phyloP scores from a whole-genome alignment of 2,329 filamentous ascomycete species.

The Colletotrichum navitas region DNA sequence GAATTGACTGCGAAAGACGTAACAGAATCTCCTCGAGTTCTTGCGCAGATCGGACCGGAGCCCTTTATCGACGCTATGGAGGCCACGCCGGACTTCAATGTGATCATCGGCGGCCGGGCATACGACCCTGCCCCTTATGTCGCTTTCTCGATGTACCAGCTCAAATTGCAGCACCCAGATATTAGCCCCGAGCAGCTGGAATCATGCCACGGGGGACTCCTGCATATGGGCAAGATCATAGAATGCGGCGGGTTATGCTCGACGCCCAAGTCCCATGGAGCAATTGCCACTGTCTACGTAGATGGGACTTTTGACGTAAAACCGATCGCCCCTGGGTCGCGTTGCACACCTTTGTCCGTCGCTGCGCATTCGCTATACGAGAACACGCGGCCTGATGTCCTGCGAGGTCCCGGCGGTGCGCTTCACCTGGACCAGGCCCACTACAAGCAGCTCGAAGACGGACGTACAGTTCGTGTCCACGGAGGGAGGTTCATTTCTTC shows the following conservation, averaged over 20 bases:
- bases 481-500: slow-evolving; percentile 53
- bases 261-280: slow-evolving; percentile 59
- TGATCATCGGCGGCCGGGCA: slow-evolving; percentile 61
- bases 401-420: slow-evolving; percentile 63
- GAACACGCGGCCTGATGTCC: slow-evolving; percentile 64
- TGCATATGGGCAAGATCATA: slow-evolving; percentile 69
- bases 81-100: slow-evolving; percentile 56
- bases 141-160: slow-evolving; percentile 48
- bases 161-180: slow-evolving; percentile 15
- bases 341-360: slow-evolving; percentile 62
- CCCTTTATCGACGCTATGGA: slow-evolving; percentile 58
- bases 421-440: slow-evolving; percentile 56
- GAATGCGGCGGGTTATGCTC: slow-evolving; percentile 65
- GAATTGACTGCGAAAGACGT: slow-evolving; percentile 54
- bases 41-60: slow-evolving; percentile 61
- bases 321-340: slow-evolving; percentile 53
- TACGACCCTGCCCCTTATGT: slow-evolving; percentile 58
- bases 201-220: slow-evolving; percentile 52
- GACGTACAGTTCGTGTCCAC: slow-evolving; percentile 53
- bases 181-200: slow-evolving; percentile 30
- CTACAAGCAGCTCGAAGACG: slow-evolving; percentile 58
- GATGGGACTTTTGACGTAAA: slow-evolving; percentile 61
- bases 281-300: slow-evolving; percentile 55
- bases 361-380: slow-evolving; percentile 68
- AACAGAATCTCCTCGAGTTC: slow-evolving; percentile 52